Percentiles rank a stretch among this genome's conserved stretches.
Conservation (phyloP, 345 rosid genomes). For the Cardamine chenopodiifolia region DNA sequence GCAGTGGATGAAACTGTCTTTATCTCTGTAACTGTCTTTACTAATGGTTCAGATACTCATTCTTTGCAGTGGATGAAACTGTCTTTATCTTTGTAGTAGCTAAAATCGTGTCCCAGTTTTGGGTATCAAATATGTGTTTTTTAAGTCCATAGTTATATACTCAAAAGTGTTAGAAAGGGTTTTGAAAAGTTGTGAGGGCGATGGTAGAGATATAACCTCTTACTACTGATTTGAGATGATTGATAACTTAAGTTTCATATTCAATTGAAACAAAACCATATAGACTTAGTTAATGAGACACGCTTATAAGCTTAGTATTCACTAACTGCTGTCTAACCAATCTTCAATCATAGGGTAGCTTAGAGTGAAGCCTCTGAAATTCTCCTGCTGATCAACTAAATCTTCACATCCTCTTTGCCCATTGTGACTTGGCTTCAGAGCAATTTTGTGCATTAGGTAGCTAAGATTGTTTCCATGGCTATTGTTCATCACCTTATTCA, state of each 20-base stretch:
- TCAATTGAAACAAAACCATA: background rate
- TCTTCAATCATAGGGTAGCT: constrained; percentile 6
- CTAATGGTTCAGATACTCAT: background rate
- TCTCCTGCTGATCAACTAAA: background rate
- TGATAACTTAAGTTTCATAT: background rate
- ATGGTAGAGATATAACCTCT: background rate
- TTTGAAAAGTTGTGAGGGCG: background rate
- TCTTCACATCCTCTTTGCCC: constrained; percentile 4
- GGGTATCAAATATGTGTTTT: background rate
- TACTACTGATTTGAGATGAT: background rate
- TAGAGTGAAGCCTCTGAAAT: background rate
- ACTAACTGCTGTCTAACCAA: background rate
- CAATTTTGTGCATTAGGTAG: constrained; percentile 9
- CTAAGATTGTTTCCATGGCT: constrained; percentile 1
- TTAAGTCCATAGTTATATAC: background rate
- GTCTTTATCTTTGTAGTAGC: constrained; percentile 9
- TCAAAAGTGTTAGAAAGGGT: background rate
- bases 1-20: no score
- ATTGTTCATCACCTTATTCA: background rate
- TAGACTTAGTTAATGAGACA: background rate
- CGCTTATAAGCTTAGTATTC: background rate
- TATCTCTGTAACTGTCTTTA: no score
- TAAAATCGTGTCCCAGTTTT: background rate
- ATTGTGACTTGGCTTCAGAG: background rate
- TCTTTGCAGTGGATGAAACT: constrained; percentile 3